Evolutionary conservation across 345 rosid genomes (phyloP).

Genomic region (Hypericum perforatum): DNA sequence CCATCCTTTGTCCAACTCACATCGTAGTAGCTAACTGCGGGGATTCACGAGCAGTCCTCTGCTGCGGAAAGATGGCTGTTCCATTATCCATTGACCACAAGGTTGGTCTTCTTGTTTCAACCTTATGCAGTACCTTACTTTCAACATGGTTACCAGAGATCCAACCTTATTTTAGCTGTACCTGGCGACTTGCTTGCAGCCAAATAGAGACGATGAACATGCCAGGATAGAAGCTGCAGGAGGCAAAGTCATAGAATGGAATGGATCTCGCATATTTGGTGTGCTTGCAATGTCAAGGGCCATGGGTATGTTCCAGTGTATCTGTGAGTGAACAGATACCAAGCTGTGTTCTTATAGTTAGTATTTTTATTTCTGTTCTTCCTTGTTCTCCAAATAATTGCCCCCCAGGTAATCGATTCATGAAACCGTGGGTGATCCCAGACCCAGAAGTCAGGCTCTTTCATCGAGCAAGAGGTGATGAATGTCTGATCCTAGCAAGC

Average conservation of each 20-base stretch:
- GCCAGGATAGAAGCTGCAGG: constrained; percentile 73
- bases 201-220: constrained; percentile 70
- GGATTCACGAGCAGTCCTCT: constrained; percentile 73
- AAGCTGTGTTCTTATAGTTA: too few species aligned
- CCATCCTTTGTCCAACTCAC: constrained; percentile 43
- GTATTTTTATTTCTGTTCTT: too few species aligned
- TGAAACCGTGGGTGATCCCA: constrained; percentile 22
- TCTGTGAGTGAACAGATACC: too few species aligned
- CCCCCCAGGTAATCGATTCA: constrained; percentile 16
- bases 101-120: constrained; percentile 22
- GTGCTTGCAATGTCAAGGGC: constrained; percentile 93
- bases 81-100: constrained; percentile 66
- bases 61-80: constrained; percentile 47
- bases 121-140: background rate
- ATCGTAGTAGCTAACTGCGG: constrained; percentile 67
- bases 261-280: constrained; percentile 65
- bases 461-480: constrained; percentile 25
- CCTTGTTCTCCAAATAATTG: too few species aligned
- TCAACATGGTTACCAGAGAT: background rate
- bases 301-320: constrained; percentile 34
- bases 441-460: constrained; percentile 23
- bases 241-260: constrained; percentile 71
- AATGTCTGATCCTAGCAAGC: constrained; percentile 26
- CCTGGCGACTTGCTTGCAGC: constrained; percentile 32
- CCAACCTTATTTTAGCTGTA: constrained; percentile 1